phyloP scores from a whole-genome alignment of 768 basidiomycete species.

The Udeniomyces megalosporus region DNA sequence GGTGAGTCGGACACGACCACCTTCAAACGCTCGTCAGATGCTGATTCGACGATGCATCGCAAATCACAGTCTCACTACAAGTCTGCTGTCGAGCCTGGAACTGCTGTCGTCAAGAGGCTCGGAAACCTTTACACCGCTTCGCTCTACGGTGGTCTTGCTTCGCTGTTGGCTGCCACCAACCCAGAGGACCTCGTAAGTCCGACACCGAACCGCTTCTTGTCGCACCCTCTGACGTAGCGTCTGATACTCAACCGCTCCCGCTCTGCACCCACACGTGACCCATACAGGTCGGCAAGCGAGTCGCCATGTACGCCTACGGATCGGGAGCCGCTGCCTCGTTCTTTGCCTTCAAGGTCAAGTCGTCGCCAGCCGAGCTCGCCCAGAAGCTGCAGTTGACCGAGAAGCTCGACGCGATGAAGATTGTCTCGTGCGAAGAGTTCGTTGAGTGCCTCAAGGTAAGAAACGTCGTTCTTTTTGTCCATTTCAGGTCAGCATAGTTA shows the following conservation, averaged over 20 bases:
- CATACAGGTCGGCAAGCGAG: conserved; percentile 48
- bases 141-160: conserved; percentile 83
- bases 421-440: conserved; percentile 82
- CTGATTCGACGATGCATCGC: too few species aligned
- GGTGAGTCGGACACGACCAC: too few species aligned
- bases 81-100: conserved; percentile 57
- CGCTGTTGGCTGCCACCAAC: conserved; percentile 57
- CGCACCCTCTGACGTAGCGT: not conserved
- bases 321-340: conserved; percentile 88
- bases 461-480: not conserved
- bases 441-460: conserved; percentile 50
- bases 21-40: too few species aligned
- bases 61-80: conserved; percentile 36
- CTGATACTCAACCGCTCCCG: conserved; percentile 7
- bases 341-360: conserved; percentile 74
- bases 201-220: too few species aligned
- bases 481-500: conserved; percentile 15
- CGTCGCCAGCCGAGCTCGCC: conserved; percentile 65
- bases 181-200: conserved; percentile 41
- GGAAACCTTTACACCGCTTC: conserved; percentile 99
- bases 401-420: conserved; percentile 68
- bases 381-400: conserved; percentile 65
- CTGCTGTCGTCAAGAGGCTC: conserved; percentile 73
- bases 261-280: too few species aligned
- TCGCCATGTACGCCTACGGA: conserved; percentile 93